phyloP scores from a whole-genome alignment of 2,329 filamentous ascomycete genomes.

The Colletotrichum sp. region DNA sequence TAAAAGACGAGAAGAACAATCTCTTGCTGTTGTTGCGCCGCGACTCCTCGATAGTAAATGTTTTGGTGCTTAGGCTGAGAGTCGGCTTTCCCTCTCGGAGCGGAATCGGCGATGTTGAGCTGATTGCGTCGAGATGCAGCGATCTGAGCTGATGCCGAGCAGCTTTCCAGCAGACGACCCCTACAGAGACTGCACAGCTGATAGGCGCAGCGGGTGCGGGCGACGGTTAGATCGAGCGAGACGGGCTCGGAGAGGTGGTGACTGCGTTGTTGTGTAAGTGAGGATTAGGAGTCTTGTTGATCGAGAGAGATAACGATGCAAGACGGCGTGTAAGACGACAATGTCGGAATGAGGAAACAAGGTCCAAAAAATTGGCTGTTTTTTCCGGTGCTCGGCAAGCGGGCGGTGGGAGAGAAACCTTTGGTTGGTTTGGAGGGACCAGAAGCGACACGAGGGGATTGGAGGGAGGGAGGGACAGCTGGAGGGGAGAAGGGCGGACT shows the following conservation, averaged over 20 bases:
- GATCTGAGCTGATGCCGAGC: constrained; percentile 5
- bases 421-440: neutral
- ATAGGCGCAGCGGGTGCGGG: neutral
- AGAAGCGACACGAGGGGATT: constrained; percentile 21
- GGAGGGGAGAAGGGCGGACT: constrained; percentile 18
- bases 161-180: neutral
- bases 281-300: neutral
- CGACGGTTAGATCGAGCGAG: neutral
- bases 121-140: neutral
- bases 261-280: neutral
- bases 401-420: neutral
- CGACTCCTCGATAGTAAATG: neutral
- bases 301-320: neutral
- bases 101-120: neutral
- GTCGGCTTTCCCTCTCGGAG: neutral
- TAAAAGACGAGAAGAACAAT: neutral
- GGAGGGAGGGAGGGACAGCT: constrained; percentile 26
- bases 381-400: neutral
- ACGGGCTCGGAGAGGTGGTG: neutral
- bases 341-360: neutral
- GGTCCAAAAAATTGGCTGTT: neutral
- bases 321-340: neutral
- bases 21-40: neutral
- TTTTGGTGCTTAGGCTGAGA: neutral
- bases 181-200: constrained; percentile 5